These are phyloP conservation scores for Boletus patriciae DNA, from an alignment of 768 basidiomycete species.

Conservation along the genomic window DNA sequence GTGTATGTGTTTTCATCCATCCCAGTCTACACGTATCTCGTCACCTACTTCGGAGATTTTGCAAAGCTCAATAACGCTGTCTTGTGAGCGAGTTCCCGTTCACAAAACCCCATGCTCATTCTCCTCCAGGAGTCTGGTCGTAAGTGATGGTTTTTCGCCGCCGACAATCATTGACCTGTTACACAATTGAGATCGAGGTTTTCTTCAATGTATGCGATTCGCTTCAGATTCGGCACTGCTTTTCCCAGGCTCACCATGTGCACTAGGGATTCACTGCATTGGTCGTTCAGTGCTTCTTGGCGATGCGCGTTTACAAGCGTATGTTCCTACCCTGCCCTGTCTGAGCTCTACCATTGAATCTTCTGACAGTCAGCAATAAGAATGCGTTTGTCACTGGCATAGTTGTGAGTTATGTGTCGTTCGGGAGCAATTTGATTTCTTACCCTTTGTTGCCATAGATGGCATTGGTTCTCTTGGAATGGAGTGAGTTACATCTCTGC, in stretches of 20 bases:
- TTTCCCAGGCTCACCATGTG: background rate
- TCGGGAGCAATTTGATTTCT: background rate
- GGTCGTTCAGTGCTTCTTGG: slow-evolving; percentile 57
- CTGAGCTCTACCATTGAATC: background rate
- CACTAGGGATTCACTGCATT: slow-evolving; percentile 43
- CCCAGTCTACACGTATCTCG: slow-evolving; percentile 48
- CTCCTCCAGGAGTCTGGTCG: background rate
- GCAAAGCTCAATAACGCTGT: background rate
- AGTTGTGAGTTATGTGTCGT: slow-evolving; percentile 23
- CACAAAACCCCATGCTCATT: background rate
- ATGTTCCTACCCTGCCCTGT: slow-evolving; percentile 17
- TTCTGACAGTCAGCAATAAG: slow-evolving; percentile 48
- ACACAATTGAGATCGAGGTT: slow-evolving; percentile 44
- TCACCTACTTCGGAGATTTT: slow-evolving; percentile 40
- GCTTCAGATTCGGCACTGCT: background rate
- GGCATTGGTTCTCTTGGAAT: slow-evolving; percentile 42
- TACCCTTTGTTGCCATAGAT: background rate
- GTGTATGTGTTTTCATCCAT: background rate
- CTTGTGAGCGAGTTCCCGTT: background rate
- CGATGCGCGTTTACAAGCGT: slow-evolving; percentile 50
- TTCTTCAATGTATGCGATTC: slow-evolving; percentile 44
- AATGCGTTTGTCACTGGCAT: slow-evolving; percentile 35
- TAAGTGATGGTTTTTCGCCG: background rate
- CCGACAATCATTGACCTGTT: background rate
- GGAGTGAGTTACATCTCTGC: slow-evolving; percentile 23